A percentile compares a stretch with the other conserved stretches of the same genome.
phyloP scores from a whole-genome alignment of 2,329 filamentous ascomycete species.

The Botryotinia convoluta region DNA sequence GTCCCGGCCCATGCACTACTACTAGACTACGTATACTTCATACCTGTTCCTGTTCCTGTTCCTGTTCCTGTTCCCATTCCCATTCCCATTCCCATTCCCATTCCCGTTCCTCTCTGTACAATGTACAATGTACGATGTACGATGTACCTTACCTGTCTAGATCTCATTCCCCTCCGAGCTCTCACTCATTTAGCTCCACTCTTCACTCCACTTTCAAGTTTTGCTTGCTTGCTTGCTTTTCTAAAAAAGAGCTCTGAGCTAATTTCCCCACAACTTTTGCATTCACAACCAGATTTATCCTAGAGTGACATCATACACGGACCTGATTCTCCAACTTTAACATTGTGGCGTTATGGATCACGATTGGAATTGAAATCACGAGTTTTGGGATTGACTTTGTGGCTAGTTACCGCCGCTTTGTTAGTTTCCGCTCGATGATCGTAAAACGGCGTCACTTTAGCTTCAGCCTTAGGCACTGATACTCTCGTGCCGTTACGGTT shows the following conservation, averaged over 20 bases:
- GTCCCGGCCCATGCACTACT: not conserved
- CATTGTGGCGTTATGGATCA: slow-evolving; percentile 3
- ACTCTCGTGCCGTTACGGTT: not conserved
- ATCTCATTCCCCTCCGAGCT: not conserved
- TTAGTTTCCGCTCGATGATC: not conserved
- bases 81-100: not conserved
- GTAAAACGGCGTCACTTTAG: not conserved
- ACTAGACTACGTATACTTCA: not conserved
- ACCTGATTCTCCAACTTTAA: not conserved
- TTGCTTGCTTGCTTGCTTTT: not conserved
- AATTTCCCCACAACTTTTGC: slow-evolving; percentile 5
- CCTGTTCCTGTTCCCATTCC: not conserved
- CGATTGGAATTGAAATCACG: not conserved
- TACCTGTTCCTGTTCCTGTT: not conserved
- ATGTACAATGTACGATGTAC: not conserved
- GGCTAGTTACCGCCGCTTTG: not conserved
- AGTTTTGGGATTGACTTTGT: not conserved
- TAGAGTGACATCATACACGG: slow-evolving; percentile 16
- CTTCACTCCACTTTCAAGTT: not conserved
- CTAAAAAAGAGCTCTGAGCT: not conserved
- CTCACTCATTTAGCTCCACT: not conserved
- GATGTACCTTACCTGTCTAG: not conserved
- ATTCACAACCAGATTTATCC: slow-evolving; percentile 6
- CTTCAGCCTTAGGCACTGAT: not conserved
- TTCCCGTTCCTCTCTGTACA: not conserved